These are phyloP conservation scores for Chrysanthemum lavandulifolium DNA, from an alignment of 129 eudicot genomes.

Conservation along the genomic window DNA sequence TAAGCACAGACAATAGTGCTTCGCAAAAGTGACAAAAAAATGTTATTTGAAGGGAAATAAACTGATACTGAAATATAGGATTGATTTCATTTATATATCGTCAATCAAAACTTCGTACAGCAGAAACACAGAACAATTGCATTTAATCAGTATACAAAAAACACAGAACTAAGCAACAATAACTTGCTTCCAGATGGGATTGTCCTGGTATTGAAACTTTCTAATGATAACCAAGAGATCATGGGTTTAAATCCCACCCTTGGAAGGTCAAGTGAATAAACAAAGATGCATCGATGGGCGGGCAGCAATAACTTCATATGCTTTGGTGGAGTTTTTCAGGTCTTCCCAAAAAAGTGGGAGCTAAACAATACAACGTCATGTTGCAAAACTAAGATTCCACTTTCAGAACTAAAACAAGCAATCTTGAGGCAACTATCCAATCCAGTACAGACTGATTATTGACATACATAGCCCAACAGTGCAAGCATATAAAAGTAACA, in stretches of 20 bases:
- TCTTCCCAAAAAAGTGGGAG: background rate
- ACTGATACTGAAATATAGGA: background rate
- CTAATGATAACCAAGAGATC: conserved; percentile 4
- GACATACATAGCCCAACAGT: conserved; percentile 9
- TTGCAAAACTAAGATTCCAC: conserved; percentile 1
- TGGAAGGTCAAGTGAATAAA: background rate
- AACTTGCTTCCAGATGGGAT: conserved; percentile 5
- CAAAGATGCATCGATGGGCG: background rate
- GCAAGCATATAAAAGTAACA: background rate
- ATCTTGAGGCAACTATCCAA: conserved; percentile 5
- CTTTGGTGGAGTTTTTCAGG: background rate
- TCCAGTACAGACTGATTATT: conserved; percentile 1
- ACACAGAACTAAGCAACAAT: background rate
- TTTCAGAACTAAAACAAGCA: background rate
- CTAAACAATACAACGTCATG: background rate
- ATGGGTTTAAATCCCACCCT: conserved; percentile 4
- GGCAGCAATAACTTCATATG: background rate
- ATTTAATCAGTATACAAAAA: conserved; percentile 4
- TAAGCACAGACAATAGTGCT: conserved; percentile 83
- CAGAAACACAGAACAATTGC: background rate
- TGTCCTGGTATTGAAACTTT: background rate
- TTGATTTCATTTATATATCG: background rate
- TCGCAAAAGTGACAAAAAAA: conserved; percentile 16
- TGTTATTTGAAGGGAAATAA: conserved; percentile 20
- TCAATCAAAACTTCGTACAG: background rate